Conservation (phyloP, 2,329 filamentous ascomycete genomes). For the Pleomassaria siparia region DNA sequence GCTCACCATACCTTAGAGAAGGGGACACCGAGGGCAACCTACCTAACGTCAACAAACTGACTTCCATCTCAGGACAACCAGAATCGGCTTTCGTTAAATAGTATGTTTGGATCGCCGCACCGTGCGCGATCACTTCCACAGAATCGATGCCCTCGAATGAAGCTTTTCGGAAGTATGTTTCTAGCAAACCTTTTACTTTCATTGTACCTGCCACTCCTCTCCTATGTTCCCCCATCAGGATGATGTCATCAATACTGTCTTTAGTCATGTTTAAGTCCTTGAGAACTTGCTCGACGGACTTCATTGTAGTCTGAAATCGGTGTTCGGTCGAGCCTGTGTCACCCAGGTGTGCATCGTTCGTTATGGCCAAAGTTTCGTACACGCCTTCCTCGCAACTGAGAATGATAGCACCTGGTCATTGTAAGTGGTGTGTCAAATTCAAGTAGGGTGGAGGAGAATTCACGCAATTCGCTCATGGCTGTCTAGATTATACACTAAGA, state of each 20-base stretch:
- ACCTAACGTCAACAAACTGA: neutral
- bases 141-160: neutral
- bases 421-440: neutral
- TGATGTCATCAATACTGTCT: neutral
- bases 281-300: neutral
- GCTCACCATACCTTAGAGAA: neutral
- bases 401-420: neutral
- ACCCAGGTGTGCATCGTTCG: neutral
- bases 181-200: neutral
- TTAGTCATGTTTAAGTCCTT: neutral
- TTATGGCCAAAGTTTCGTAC: neutral
- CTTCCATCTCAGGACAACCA: neutral
- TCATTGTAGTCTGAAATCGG: neutral
- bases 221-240: neutral
- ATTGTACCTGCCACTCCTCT: too few relatives aligned
- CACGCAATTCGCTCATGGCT: neutral
- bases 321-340: neutral
- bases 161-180: neutral
- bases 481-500: neutral
- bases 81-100: neutral
- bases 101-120: neutral
- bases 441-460: neutral
- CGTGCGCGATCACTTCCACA: neutral
- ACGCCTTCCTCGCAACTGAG: neutral
- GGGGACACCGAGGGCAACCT: neutral